phyloP scores from a whole-genome alignment of 2,329 filamentous ascomycete species.

The Geosmithia morbida region DNA sequence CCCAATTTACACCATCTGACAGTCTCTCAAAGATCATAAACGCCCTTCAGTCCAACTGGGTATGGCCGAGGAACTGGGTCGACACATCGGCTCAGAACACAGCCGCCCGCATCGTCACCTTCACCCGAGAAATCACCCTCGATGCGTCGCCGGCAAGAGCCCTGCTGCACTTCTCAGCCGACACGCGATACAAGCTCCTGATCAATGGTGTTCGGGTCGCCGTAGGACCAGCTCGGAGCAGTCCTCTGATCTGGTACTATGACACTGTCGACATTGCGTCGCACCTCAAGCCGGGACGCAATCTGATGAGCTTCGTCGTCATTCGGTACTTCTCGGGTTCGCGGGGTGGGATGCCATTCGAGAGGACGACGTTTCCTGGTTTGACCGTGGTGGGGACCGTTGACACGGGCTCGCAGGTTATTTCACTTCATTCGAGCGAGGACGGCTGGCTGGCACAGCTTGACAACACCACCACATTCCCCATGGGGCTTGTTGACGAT shows the following conservation, averaged over 20 bases:
- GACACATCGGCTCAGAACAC: conserved; percentile 15
- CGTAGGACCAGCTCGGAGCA: conserved; percentile 20
- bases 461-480: conserved; percentile 11
- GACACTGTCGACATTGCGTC: conserved; percentile 14
- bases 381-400: conserved; percentile 11
- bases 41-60: conserved; percentile 20
- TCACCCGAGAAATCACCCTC: conserved; percentile 12
- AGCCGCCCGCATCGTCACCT: conserved; percentile 16
- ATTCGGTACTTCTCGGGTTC: conserved; percentile 7
- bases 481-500: conserved; percentile 17
- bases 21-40: conserved; percentile 13
- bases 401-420: neutral
- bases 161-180: conserved; percentile 17
- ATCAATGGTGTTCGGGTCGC: conserved; percentile 20
- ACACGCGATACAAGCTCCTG: conserved; percentile 26
- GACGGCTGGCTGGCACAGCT: conserved; percentile 10
- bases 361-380: conserved; percentile 8
- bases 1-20: neutral
- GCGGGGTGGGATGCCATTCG: conserved; percentile 15
- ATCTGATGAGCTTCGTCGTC: conserved; percentile 3
- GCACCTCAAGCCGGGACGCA: conserved; percentile 9
- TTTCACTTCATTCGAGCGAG: conserved; percentile 4
- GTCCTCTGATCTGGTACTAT: conserved; percentile 17
- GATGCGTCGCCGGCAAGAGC: conserved; percentile 1
- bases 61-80: conserved; percentile 19